Conservation (phyloP, 2,329 filamentous ascomycete species). For the Botrytis sinoallii region DNA sequence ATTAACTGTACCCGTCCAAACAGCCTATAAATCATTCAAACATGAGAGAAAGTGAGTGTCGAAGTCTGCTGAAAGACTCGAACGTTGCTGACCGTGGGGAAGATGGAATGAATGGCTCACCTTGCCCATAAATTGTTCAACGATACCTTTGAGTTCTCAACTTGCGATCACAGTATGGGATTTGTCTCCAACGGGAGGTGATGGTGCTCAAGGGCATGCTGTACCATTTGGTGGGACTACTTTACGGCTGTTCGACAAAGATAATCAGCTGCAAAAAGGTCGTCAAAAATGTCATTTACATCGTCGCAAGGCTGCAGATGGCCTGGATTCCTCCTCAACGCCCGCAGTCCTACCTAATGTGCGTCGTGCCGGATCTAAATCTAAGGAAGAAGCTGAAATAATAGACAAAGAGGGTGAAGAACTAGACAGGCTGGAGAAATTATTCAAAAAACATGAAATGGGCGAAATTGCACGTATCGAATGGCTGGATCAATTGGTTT, state of each 20-base stretch:
- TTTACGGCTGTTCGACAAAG: slow-evolving; percentile 83
- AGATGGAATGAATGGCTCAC: slow-evolving; percentile 97
- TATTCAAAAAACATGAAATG: slow-evolving; percentile 98
- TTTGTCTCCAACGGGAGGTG: slow-evolving; percentile 73
- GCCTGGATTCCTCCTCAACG: slow-evolving; percentile 74
- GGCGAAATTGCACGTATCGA: slow-evolving; percentile 89
- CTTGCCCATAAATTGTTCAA: slow-evolving; percentile 79
- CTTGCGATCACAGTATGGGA: slow-evolving; percentile 96
- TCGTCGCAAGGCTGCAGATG: slow-evolving; percentile 79
- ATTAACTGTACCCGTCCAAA: slow-evolving; percentile 86
- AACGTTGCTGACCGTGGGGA: slow-evolving; percentile 26
- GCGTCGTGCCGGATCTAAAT: slow-evolving; percentile 50
- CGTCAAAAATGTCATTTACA: slow-evolving; percentile 88
- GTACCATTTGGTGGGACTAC: slow-evolving; percentile 95
- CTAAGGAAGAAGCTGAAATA: slow-evolving; percentile 43
- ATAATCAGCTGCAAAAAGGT: slow-evolving; percentile 88
- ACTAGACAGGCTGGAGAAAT: slow-evolving; percentile 79
- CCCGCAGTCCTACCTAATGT: slow-evolving; percentile 63
- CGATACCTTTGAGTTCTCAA: slow-evolving; percentile 75
- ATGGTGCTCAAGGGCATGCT: slow-evolving; percentile 68
- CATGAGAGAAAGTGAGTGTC: slow-evolving; percentile 56
- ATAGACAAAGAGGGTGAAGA: slow-evolving; percentile 76
- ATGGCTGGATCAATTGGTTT: slow-evolving; percentile 95
- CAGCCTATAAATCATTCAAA: slow-evolving; percentile 88
- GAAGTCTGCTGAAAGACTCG: neutral